Evolutionary conservation across 768 basidiomycete genomes (phyloP).

Genomic region (Russula ochroleuca): DNA sequence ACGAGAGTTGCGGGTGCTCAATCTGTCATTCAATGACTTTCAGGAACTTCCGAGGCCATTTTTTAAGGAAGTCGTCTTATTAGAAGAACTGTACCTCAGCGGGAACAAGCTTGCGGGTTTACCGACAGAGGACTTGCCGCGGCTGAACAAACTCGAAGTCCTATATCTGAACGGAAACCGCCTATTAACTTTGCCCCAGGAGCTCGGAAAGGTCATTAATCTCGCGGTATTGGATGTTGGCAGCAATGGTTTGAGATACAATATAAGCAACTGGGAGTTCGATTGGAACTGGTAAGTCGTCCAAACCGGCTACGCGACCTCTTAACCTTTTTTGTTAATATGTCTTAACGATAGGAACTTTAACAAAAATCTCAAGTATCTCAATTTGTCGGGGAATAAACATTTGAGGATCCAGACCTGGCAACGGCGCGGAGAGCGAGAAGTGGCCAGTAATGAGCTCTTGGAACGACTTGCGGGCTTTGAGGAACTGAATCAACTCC

Average conservation of each 20-base stretch:
- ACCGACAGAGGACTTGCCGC: slow-evolving; percentile 83
- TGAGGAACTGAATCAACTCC: slow-evolving; percentile 75
- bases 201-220: slow-evolving; percentile 75
- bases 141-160: slow-evolving; percentile 60
- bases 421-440: slow-evolving; percentile 35
- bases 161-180: slow-evolving; percentile 93
- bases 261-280: slow-evolving; percentile 97
- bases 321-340: neutral
- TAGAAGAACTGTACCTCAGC: slow-evolving; percentile 88
- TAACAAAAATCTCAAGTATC: slow-evolving; percentile 87
- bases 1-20: slow-evolving; percentile 74
- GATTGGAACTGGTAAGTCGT: slow-evolving; percentile 94
- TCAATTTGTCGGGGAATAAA: slow-evolving; percentile 97
- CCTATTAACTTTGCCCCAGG: slow-evolving; percentile 86
- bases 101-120: slow-evolving; percentile 92
- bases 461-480: slow-evolving; percentile 65
- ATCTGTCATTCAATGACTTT: slow-evolving; percentile 92
- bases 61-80: slow-evolving; percentile 59
- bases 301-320: neutral
- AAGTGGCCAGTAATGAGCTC: slow-evolving; percentile 28
- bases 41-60: slow-evolving; percentile 80
- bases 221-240: slow-evolving; percentile 87
- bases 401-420: slow-evolving; percentile 91
- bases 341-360: slow-evolving; percentile 67
- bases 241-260: slow-evolving; percentile 91